Base-by-base conservation (phyloP, 2,329 filamentous ascomycete genomes). In the Coleophoma eucalyptorum region DNA sequence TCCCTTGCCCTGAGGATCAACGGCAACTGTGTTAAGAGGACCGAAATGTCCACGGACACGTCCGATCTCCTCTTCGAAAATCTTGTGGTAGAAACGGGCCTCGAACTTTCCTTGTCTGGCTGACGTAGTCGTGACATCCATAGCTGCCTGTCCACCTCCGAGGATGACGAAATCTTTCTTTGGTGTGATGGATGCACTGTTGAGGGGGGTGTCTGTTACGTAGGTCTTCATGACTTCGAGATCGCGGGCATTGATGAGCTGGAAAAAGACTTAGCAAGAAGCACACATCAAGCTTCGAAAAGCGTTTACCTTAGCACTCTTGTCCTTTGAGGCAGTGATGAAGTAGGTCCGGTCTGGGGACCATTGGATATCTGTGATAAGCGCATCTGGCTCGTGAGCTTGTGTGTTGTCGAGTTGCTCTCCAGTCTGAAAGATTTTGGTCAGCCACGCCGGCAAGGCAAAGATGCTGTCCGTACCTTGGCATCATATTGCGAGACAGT, bases 151-250 rank as follows among this genome's bases (percentile, higher is more conserved):
- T 63, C 94, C 94, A 83, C 94, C 94, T 64, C 94, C 94, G 42
- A 99, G 87, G 67, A 99, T 95, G 60, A 99, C 93, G 68, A 90
- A 99, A 69, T 97, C 91, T 77, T 97, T 97, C 75, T 95, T 94
- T 50, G 89, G 84, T 13, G 92, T 96, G 62, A 99, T 94, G 65
- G 87, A 83, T 60, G 94, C 94, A 69, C 88, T 94, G 84, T 99
- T 99, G 61, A 99, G 86, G 33, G 94, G 93, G 4, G 94, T 99
- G 68, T 99, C 94, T 75, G 91, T 79, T 58, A 80, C 68, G 74
- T 95, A 99, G 60, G 88, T 95, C 79, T 99, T 99, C 64, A 99
- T 81, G 58, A 96, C 86, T 65, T 89, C 84, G 66, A 99, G 89
- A 67, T 95, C 89, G 67, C 87, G 84, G 60, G 89, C 83, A 58